These are phyloP conservation scores for Venturia pyrina DNA, from an alignment of 2,329 filamentous ascomycete genomes.

Conservation along the genomic window DNA sequence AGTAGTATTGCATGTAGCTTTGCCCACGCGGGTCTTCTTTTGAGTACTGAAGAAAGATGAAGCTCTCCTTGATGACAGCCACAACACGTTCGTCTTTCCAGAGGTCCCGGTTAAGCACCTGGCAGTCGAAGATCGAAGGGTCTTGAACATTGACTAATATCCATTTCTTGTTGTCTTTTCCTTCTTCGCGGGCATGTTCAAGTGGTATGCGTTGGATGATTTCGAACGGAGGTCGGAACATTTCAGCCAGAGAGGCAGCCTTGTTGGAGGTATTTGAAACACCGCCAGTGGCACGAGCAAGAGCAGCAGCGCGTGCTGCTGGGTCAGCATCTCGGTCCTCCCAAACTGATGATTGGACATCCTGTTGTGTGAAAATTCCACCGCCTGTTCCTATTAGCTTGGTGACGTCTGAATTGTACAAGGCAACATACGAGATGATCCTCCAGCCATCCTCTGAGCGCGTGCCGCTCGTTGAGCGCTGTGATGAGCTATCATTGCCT, in stretches of 20 bases:
- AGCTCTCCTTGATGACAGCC: conserved; percentile 79
- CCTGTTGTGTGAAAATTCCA: conserved; percentile 62
- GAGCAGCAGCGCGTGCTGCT: conserved; percentile 35
- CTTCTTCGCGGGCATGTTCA: conserved; percentile 74
- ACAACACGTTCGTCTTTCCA: conserved; percentile 81
- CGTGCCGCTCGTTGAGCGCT: conserved; percentile 39
- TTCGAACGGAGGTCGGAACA: conserved; percentile 88
- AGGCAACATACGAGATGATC: conserved; percentile 1
- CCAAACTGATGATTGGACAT: conserved; percentile 45
- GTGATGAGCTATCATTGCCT: conserved; percentile 55
- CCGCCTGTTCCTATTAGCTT: conserved; percentile 26
- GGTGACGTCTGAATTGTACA: conserved; percentile 14
- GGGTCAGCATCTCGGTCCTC: conserved; percentile 40
- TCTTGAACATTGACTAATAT: conserved; percentile 93
- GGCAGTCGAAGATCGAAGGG: conserved; percentile 85
- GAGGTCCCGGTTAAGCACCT: conserved; percentile 84
- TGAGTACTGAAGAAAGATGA: conserved; percentile 89
- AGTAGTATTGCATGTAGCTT: conserved; percentile 87
- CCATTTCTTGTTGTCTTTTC: conserved; percentile 87
- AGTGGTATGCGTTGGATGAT: conserved; percentile 72
- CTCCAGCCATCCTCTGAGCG: background rate
- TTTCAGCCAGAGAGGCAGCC: conserved; percentile 70
- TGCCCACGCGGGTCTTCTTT: conserved; percentile 71
- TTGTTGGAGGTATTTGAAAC: conserved; percentile 58
- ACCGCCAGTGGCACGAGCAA: conserved; percentile 54